These are phyloP conservation scores for Polymyxa betae DNA, from an alignment of 208 protist genomes.

Conservation along the genomic window DNA sequence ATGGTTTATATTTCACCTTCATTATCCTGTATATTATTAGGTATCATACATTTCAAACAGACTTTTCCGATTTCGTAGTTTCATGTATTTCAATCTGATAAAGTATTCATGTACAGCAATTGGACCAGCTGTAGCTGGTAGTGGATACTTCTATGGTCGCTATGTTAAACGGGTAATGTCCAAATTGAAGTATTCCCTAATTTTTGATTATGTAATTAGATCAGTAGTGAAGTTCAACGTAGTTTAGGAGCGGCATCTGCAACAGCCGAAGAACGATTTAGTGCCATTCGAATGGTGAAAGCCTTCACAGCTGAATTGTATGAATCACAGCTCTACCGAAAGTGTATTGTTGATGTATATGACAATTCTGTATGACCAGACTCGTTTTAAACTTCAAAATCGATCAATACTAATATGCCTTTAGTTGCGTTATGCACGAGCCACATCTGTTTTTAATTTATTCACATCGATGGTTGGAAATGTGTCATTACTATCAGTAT, in stretches of 20 bases:
- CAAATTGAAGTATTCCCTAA: not conserved
- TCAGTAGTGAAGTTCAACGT: not conserved
- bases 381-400: too few species aligned
- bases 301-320: not conserved
- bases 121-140: not conserved
- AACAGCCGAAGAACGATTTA: constrained; percentile 27
- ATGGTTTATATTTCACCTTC: constrained; percentile 24
- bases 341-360: not conserved
- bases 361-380: not conserved
- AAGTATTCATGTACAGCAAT: not conserved
- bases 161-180: constrained; percentile 17
- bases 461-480: constrained; percentile 7
- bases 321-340: not conserved
- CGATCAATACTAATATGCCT: too few species aligned
- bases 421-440: not conserved
- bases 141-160: constrained; percentile 19
- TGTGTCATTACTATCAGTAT: constrained; percentile 3
- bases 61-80: not conserved
- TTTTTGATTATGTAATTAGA: not conserved
- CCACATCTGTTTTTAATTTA: not conserved
- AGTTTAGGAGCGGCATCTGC: constrained; percentile 19
- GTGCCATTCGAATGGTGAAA: not conserved
- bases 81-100: not conserved
- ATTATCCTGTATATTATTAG: constrained; percentile 7
- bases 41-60: not conserved